Conservation (phyloP, 2,329 filamentous ascomycete genomes). For the Ceratocystis huliohia region DNA sequence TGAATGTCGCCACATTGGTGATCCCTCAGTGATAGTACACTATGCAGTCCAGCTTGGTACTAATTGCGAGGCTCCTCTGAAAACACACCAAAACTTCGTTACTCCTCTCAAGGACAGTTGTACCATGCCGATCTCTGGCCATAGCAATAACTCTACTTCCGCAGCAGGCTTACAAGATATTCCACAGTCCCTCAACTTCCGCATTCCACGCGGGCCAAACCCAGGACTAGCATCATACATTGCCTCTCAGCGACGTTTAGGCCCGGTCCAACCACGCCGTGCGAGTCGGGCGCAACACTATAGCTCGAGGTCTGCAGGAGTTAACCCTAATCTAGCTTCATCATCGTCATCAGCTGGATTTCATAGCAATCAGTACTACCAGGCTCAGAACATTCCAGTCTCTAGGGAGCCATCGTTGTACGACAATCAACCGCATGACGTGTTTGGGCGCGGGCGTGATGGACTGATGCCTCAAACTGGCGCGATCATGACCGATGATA, state of each 20-base stretch:
- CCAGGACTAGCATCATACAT: slow-evolving; percentile 30
- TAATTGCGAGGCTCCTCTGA: slow-evolving; percentile 23
- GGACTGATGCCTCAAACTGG: slow-evolving; percentile 23
- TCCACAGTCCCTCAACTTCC: slow-evolving; percentile 29
- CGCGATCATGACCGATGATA: slow-evolving; percentile 30
- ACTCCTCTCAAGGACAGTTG: slow-evolving; percentile 30
- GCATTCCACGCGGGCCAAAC: slow-evolving; percentile 29
- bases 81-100: slow-evolving; percentile 28
- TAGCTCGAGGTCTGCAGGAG: slow-evolving; percentile 16
- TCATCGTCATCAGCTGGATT: background rate
- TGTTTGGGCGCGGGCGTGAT: slow-evolving; percentile 11
- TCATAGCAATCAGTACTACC: slow-evolving; percentile 10
- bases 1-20: slow-evolving; percentile 34
- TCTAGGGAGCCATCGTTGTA: slow-evolving; percentile 18
- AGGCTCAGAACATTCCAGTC: background rate
- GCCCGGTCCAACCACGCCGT: slow-evolving; percentile 22
- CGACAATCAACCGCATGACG: slow-evolving; percentile 16
- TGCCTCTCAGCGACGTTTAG: slow-evolving; percentile 29
- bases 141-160: slow-evolving; percentile 24
- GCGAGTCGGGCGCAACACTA: slow-evolving; percentile 13
- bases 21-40: slow-evolving; percentile 31
- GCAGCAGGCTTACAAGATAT: slow-evolving; percentile 12
- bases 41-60: slow-evolving; percentile 32
- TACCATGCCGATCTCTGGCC: slow-evolving; percentile 28
- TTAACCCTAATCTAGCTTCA: slow-evolving; percentile 13